Percentiles rank a stretch among this genome's conserved stretches.
phyloP scores from a whole-genome alignment of 2,329 filamentous ascomycete species.

The Colletotrichum sp. region DNA sequence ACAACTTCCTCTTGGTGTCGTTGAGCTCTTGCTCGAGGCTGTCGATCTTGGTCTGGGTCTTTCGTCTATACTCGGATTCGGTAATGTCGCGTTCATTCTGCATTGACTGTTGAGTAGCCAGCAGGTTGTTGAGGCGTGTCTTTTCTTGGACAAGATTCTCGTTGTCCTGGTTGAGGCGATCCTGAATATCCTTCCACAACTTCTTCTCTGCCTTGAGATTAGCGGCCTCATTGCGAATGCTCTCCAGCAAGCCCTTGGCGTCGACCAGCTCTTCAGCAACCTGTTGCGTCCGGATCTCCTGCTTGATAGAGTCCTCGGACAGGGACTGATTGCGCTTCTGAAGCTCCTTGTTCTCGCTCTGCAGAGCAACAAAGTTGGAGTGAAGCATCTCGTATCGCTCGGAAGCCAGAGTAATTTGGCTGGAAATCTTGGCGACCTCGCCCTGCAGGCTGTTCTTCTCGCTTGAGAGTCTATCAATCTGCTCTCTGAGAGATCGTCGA shows the following conservation, averaged over 20 bases:
- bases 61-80: conserved; percentile 81
- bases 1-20: conserved; percentile 81
- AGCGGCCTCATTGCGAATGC: conserved; percentile 86
- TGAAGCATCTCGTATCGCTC: conserved; percentile 91
- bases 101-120: conserved; percentile 84
- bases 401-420: conserved; percentile 80
- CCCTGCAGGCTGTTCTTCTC: conserved; percentile 85
- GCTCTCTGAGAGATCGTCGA: conserved; percentile 80
- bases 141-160: conserved; percentile 85
- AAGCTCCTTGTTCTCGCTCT: conserved; percentile 84
- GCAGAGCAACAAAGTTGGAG: conserved; percentile 82
- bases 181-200: conserved; percentile 92
- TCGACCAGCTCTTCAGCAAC: conserved; percentile 93
- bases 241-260: conserved; percentile 80
- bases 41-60: conserved; percentile 80
- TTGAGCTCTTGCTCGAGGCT: conserved; percentile 79
- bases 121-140: conserved; percentile 79
- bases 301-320: conserved; percentile 84
- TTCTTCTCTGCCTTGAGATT: conserved; percentile 96
- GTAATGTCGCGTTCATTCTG: conserved; percentile 90
- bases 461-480: conserved; percentile 79
- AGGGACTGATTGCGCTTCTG: conserved; percentile 81
- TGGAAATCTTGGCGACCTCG: conserved; percentile 79
- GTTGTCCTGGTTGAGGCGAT: conserved; percentile 86
- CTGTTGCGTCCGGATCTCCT: conserved; percentile 89